Evolutionary conservation across 1,284 basidiomycete genomes (phyloP), one percentile per base, ranked within the genome.

Genomic region (Amylostereum areolatum): DNA sequence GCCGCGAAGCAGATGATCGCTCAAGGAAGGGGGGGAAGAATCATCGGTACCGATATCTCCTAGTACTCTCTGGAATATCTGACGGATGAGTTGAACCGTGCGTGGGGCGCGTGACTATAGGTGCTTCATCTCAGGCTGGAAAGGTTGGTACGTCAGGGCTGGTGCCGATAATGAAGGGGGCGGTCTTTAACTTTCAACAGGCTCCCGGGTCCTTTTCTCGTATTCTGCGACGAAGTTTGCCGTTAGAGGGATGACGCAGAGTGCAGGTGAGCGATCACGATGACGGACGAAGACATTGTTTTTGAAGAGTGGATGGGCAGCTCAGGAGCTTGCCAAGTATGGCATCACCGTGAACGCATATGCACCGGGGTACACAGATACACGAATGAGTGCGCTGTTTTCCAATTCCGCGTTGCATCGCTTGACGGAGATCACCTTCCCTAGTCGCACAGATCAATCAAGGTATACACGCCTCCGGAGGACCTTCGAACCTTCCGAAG

Each of bases 321-420:
- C 58, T 5, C 6, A 8, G 27, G 53, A 51, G 47, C 45, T 59
- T 8, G 55, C 49, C 8, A 42, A 53, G 28, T 49, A 56, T 47
- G 43, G 48, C 11, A 60, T 60, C 40, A 59, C 58, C 1, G 59
- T 59, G 9, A 60, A 60, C 30, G 52, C 56, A 7, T 60, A 60
- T 34, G 53, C 58, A 25, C 54, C 59, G 9, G 59, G 58, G 2
- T 44, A 33, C n/a, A 45, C 54, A 11, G 54, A 57, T 27, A 55
- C 56, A n/a, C 47, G 41, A 7, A 45, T 57, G 44, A 29, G 59
- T 59, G 47, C 45, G 57, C 39, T 7, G 24, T 10, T 33, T 10
- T 27, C 3, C 2, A 5, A 11, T 34, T 41, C 5, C 9, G 2
- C 10, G 3, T 3, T 4, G 8, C 6, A 4, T 37, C 27, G n/a